Percentiles rank a stretch among this genome's conserved stretches.
Evolutionary conservation across 2,329 filamentous ascomycete species (phyloP).

Genomic region (Apiospora rasikravindrae): DNA sequence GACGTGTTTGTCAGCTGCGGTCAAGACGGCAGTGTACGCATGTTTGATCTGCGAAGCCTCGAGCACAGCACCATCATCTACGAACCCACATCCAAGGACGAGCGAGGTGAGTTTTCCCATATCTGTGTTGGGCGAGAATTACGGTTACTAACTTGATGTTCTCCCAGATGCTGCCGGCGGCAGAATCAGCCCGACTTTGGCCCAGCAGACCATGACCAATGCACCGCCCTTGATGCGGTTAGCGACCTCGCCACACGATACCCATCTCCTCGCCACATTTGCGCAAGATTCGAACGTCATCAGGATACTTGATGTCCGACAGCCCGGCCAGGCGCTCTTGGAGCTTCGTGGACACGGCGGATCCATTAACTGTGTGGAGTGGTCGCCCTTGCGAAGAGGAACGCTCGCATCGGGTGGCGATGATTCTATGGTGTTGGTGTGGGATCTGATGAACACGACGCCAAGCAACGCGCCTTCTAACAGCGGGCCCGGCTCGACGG

Average conservation of each 20-base stretch:
- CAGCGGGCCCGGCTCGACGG: constrained; percentile 57
- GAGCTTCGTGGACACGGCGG: constrained; percentile 90
- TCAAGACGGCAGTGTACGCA: constrained; percentile 94
- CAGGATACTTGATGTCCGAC: constrained; percentile 92
- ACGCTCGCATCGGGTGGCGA: constrained; percentile 91
- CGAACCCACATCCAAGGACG: constrained; percentile 88
- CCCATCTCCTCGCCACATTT: constrained; percentile 95
- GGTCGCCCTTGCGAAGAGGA: constrained; percentile 86
- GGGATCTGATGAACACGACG: constrained; percentile 83
- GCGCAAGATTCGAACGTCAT: constrained; percentile 91
- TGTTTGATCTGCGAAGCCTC: constrained; percentile 96
- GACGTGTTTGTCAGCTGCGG: constrained; percentile 98
- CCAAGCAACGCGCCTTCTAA: constrained; percentile 49
- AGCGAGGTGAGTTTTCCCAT: constrained; percentile 57
- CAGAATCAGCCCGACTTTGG: constrained; percentile 74
- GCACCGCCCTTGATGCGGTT: constrained; percentile 80
- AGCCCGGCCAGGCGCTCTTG: constrained; percentile 92
- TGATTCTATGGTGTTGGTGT: constrained; percentile 88
- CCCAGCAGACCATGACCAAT: constrained; percentile 77
- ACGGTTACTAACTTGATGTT: not conserved
- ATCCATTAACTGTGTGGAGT: constrained; percentile 90
- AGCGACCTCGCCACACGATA: constrained; percentile 92
- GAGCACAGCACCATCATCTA: constrained; percentile 99
- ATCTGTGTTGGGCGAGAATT: not conserved
- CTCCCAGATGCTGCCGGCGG: constrained; percentile 59